Evolutionary conservation across 1,284 basidiomycete species (phyloP).

Genomic region (Hemileia vastatrix): DNA sequence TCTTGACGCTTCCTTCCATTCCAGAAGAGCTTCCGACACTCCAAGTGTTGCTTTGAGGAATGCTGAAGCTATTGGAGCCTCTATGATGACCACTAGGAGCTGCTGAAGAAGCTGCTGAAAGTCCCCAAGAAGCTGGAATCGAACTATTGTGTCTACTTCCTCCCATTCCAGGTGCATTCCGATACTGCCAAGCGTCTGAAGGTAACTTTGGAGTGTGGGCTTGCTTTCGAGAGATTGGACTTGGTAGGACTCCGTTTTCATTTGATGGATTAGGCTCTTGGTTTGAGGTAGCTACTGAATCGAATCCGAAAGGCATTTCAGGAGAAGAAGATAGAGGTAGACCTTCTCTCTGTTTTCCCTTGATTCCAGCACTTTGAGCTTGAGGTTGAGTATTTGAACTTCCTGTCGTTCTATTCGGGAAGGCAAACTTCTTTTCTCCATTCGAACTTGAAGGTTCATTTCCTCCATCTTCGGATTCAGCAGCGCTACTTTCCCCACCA

Average conservation of each 20-base stretch:
- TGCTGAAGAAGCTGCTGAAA: neutral
- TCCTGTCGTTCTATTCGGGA: too few species aligned
- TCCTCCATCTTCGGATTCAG: neutral
- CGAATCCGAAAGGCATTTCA: too few species aligned
- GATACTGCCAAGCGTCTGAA: conserved; percentile 36
- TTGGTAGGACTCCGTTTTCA: too few species aligned
- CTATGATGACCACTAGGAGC: neutral
- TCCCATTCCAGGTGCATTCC: conserved; percentile 37
- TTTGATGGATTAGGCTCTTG: too few species aligned
- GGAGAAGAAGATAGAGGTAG: too few species aligned
- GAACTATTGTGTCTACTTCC: conserved; percentile 12
- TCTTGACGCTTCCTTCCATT: neutral
- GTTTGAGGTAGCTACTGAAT: too few species aligned
- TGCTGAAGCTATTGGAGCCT: neutral
- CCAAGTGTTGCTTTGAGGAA: conserved; percentile 6
- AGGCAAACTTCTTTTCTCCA: neutral
- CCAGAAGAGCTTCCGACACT: neutral
- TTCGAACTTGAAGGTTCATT: neutral
- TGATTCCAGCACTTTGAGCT: neutral
- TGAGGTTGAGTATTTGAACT: neutral
- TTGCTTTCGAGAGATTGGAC: too few species aligned
- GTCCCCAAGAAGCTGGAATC: conserved; percentile 4
- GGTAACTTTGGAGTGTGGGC: too few species aligned
- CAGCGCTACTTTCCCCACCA: neutral
- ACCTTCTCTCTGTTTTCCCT: neutral